Conservation (phyloP, 257 asterid genomes). For the Solanum habrochaites region DNA sequence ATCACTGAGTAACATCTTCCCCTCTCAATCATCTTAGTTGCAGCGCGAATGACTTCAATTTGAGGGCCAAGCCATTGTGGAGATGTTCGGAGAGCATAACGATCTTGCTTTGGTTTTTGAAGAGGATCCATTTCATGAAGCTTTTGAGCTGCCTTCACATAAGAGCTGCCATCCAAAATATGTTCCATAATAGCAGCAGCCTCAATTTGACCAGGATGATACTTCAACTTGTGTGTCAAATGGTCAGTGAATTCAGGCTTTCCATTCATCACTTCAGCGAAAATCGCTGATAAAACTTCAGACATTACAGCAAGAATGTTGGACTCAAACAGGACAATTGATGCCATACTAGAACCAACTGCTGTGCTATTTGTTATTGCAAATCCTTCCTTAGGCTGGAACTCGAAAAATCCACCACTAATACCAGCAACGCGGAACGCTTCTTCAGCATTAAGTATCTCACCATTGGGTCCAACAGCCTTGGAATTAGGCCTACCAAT, state of each 20-base stretch:
- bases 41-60: constrained; percentile 32
- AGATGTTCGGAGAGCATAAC: constrained; percentile 40
- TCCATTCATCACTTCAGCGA: constrained; percentile 49
- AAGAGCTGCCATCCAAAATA: constrained; percentile 31
- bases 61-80: constrained; percentile 38
- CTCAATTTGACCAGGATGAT: constrained; percentile 46
- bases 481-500: constrained; percentile 40
- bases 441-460: constrained; percentile 25
- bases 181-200: constrained; percentile 53
- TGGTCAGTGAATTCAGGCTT: constrained; percentile 24
- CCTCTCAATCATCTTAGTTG: constrained; percentile 9
- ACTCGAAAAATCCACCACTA: constrained; percentile 20
- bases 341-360: constrained; percentile 44
- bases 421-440: constrained; percentile 28
- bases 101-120: constrained; percentile 39
- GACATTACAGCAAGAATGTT: constrained; percentile 22
- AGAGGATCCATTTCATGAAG: constrained; percentile 35
- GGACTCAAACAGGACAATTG: constrained; percentile 30
- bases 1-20: background rate
- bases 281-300: constrained; percentile 34
- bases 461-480: constrained; percentile 35
- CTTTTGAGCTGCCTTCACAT: constrained; percentile 24
- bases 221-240: constrained; percentile 40
- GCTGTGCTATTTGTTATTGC: constrained; percentile 44
- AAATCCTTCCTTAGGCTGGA: constrained; percentile 45